phyloP scores from a whole-genome alignment of 169 alveolate species.

The Blepharisma undulans region DNA sequence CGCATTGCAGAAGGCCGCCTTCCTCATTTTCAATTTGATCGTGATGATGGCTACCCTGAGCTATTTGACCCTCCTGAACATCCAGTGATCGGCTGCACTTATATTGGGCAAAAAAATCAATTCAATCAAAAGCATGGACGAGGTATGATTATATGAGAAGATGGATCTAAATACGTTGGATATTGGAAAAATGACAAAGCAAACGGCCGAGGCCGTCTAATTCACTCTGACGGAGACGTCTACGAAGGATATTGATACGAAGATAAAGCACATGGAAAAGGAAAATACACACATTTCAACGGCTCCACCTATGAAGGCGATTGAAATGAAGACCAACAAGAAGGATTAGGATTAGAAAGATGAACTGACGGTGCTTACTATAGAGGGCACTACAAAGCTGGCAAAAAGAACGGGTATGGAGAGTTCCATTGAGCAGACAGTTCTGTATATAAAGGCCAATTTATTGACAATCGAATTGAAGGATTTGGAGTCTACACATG shows the following conservation, averaged over 20 bases:
- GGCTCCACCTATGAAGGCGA: slow-evolving; percentile 72
- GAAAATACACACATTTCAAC: slow-evolving; percentile 84
- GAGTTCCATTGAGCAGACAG: slow-evolving; percentile 68
- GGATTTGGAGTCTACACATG: slow-evolving; percentile 60
- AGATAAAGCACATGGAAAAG: slow-evolving; percentile 87
- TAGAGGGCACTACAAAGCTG: slow-evolving; percentile 59
- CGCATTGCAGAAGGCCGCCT: not conserved
- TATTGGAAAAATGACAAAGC: slow-evolving; percentile 55
- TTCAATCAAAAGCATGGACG: not conserved
- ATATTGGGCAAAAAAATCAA: not conserved
- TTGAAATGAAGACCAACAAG: slow-evolving; percentile 68
- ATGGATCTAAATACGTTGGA: not conserved
- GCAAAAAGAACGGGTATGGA: slow-evolving; percentile 65
- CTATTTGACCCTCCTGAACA: not conserved
- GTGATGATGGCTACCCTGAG: not conserved
- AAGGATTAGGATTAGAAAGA: slow-evolving; percentile 65
- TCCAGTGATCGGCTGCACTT: slow-evolving; percentile 1
- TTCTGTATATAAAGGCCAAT: slow-evolving; percentile 61
- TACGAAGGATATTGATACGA: slow-evolving; percentile 43
- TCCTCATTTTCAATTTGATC: not conserved
- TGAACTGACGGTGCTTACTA: slow-evolving; percentile 60
- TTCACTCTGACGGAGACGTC: slow-evolving; percentile 58
- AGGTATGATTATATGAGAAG: not conserved
- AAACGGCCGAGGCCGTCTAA: slow-evolving; percentile 61
- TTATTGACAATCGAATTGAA: slow-evolving; percentile 49